These are phyloP conservation scores for Lizonia empirigonia DNA, from an alignment of 2,329 filamentous ascomycete species.

Conservation along the genomic window DNA sequence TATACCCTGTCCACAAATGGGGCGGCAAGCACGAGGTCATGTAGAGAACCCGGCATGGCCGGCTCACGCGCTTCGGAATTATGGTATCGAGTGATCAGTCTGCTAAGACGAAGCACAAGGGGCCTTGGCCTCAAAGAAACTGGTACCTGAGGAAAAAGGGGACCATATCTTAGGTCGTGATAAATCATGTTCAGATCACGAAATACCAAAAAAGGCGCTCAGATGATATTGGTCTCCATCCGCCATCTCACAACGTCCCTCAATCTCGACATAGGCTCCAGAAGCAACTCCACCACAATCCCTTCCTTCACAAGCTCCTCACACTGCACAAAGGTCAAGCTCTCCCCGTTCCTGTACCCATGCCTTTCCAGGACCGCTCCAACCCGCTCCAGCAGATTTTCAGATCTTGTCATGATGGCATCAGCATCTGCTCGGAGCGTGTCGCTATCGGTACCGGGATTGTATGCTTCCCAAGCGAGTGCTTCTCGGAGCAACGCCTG, in stretches of 20 bases:
- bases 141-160: too few species aligned
- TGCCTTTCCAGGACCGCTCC: neutral
- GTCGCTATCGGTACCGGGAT: neutral
- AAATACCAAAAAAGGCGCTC: neutral
- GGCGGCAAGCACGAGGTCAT: too few species aligned
- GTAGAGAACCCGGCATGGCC: too few species aligned
- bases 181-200: too few species aligned
- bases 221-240: neutral
- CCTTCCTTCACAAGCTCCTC: neutral
- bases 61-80: neutral
- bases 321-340: neutral
- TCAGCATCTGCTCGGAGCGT: neutral
- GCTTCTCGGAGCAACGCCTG: neutral
- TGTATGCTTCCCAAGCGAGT: neutral
- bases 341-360: neutral
- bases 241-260: neutral
- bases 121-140: too few species aligned
- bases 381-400: neutral
- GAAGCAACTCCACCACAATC: neutral
- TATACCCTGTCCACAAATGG: too few species aligned
- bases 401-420: neutral
- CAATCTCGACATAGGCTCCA: neutral
- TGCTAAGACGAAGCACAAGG: too few species aligned
- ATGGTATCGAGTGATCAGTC: neutral
- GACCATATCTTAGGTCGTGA: too few species aligned